Evolutionary conservation across 345 rosid species (phyloP), one percentile per base, ranked within the genome.

Genomic region (Chamaenerion angustifolium): DNA sequence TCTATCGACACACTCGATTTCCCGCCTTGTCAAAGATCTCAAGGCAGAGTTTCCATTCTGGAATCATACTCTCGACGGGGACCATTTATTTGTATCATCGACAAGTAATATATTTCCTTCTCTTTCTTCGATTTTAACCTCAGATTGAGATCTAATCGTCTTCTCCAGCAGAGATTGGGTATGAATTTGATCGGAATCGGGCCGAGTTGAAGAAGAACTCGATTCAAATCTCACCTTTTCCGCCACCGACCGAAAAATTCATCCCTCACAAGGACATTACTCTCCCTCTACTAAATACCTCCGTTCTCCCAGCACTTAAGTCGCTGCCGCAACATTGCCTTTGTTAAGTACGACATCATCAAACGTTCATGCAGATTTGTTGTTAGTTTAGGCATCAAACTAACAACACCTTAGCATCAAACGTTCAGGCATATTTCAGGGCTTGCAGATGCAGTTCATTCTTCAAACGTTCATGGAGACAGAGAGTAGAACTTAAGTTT

Each of bases 1-100:
- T 9, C 15, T 56, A 51, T 51, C 86, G 48, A 14, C 61, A 12
- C 81, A 76, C 27, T 46, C 73, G 17, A 13, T 63, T 12, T 64
- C 74, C n/a, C 65, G 60, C 10, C 62, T 76, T 3, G 42, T 76
- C 23, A 43, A 56, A 6, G 56, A 49, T 19, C 59, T 73, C 49
- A 71, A 74, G 7, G 27, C 49, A 27, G 56, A 62, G 11, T 61
- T 67, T 35, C 75, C 81, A n/a, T 76, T 62, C 73, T 79, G 86
- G 86, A 74, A 79, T 57, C 74, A 82, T 10, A 73, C 82, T 4
- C 82, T 79, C 18, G 86, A 82, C 8, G 74, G 82, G 50, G 86
- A 79, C 55, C 86, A 79, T 42, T 71, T 76, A 47, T 76, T 50
- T 42, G 48, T 71, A 57, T 74, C 77, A 6, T 59, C 76, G 23